Evolutionary conservation across 129 eudicot genomes (phyloP).

Genomic region (carrot (Daucus carota)): DH1_v3.0 NC_030385.2:44737501-44738000

Average conservation of each 20-base stretch:
- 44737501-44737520: neutral
- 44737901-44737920: conserved; percentile 13
- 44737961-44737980: conserved; percentile 1
- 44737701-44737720: neutral
- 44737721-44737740: neutral
- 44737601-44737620: conserved; percentile 61
- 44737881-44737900: conserved; percentile 9
- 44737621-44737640: conserved; percentile 66
- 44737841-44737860: conserved; percentile 9
- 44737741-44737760: neutral
- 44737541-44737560: neutral
- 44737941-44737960: neutral
- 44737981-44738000: conserved; percentile 22
- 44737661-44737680: conserved; percentile 28
- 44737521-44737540: neutral
- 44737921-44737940: conserved; percentile 3
- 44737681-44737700: neutral
- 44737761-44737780: neutral
- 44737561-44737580: neutral
- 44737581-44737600: neutral
- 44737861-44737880: conserved; percentile 13
- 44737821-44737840: conserved; percentile 7
- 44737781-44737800: conserved; percentile 9
- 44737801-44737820: conserved; percentile 1
- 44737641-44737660: conserved; percentile 48